These are phyloP conservation scores for Fraxinus ornus DNA, from an alignment of 305 asterid species.

Conservation along the genomic window DNA sequence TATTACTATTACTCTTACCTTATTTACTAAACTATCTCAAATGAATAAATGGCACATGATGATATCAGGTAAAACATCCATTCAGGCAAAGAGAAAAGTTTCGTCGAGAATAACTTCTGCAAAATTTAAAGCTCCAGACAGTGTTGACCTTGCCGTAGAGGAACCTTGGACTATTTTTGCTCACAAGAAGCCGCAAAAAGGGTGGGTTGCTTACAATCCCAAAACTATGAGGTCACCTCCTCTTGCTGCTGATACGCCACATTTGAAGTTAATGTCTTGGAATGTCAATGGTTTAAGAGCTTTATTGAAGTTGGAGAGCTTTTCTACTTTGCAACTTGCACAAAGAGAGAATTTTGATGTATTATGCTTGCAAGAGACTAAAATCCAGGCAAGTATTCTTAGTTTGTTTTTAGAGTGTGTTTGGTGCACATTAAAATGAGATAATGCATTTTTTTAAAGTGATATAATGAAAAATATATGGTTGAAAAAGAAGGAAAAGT, in stretches of 20 bases:
- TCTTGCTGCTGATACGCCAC: constrained; percentile 43
- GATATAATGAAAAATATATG: too few relatives aligned
- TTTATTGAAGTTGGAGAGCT: constrained; percentile 60
- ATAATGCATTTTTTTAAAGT: too few relatives aligned
- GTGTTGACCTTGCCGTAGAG: constrained; percentile 30
- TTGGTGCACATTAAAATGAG: too few relatives aligned
- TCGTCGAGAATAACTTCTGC: constrained; percentile 35
- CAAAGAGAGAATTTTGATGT: constrained; percentile 81
- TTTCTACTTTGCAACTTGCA: constrained; percentile 70
- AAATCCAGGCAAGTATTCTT: constrained; percentile 63
- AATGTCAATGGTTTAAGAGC: constrained; percentile 96
- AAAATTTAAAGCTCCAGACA: constrained; percentile 31
- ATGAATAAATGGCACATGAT: constrained; percentile 5
- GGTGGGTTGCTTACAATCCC: constrained; percentile 89
- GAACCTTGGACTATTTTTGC: constrained; percentile 93
- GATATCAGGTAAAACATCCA: constrained; percentile 43
- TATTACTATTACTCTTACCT: not conserved
- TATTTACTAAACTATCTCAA: constrained; percentile 10
- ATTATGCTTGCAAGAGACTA: constrained; percentile 92
- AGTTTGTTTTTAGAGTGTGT: constrained; percentile 6
- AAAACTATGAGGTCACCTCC: constrained; percentile 87
- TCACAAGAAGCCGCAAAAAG: constrained; percentile 87
- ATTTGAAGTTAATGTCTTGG: constrained; percentile 86
- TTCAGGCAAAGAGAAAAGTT: constrained; percentile 41
- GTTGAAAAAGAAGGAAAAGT: too few relatives aligned